Conservation (phyloP, 192 early-diverging fungal genomes). For the Thoreauomyces humboldtii region DNA sequence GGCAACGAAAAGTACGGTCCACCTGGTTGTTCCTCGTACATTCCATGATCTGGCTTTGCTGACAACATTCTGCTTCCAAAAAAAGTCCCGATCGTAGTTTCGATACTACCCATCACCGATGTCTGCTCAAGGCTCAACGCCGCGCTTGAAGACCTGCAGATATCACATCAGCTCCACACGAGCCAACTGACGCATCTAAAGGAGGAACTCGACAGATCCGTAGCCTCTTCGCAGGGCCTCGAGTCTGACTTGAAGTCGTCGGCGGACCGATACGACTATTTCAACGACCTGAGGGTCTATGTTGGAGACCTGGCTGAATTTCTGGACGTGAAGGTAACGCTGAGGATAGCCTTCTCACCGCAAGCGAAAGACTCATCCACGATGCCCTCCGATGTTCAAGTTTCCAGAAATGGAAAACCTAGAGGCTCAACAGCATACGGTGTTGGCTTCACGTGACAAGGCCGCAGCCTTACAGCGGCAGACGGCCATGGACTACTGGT, state of each 20-base stretch:
- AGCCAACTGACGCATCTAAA: conserved; percentile 11
- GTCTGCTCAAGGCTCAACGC: conserved; percentile 7
- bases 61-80: not conserved
- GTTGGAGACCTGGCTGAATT: conserved; percentile 40
- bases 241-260: conserved; percentile 16
- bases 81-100: conserved; percentile 8
- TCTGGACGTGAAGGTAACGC: conserved; percentile 36
- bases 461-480: not conserved
- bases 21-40: not conserved
- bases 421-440: conserved; percentile 16
- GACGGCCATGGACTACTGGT: conserved; percentile 5
- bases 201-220: conserved; percentile 14
- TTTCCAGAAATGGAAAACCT: conserved; percentile 23
- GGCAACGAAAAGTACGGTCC: conserved; percentile 6
- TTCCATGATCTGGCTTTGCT: not conserved
- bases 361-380: not conserved
- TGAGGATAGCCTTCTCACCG: not conserved
- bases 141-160: conserved; percentile 19
- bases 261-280: conserved; percentile 34
- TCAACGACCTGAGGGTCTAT: conserved; percentile 37
- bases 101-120: conserved; percentile 11
- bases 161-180: not conserved
- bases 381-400: not conserved
- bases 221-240: conserved; percentile 8
- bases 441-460: not conserved